Evolutionary conservation across 129 eudicot species (phyloP), one percentile per base, ranked within the genome.

Genomic region (Centaurea solstitialis): DNA sequence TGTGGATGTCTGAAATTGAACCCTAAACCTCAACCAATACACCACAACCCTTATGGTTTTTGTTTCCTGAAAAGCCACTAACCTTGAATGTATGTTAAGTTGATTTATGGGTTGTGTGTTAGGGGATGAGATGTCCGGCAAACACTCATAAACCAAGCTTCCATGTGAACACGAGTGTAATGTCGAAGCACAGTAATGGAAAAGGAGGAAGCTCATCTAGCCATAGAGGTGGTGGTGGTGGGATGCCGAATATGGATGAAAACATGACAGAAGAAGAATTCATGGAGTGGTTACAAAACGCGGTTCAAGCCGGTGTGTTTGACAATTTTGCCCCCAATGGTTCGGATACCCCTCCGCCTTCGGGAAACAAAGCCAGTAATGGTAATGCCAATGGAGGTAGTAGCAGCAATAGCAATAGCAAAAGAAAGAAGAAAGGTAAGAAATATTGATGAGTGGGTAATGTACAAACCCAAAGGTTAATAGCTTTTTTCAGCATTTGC

Each of bases 61-160:
- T 33, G 37, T 0, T 33, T 33, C 37, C 37, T 33, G 37, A 33
- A 33, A 33, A 33, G 4, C 37, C 37, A 5, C 37, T 5, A 33
- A 13, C 75, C 18, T 37, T 11, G 40, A 5, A 40, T 39, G 12
- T 20, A 37, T 38, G 28, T 73, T 73, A 22, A 0, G 21, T 73
- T 73, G 37, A 73, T 43, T 43, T 43, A 43, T 11, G 53, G 53
- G 41, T 72, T 41, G 26, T 53, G 30, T 78, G 37, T 80, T 84
- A 95, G 99, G 99, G 98, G 76, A 92, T 95, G 99, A 89, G 99
- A 76, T 95, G 97, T 79, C 97, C 97, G 0, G 94, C 82, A 43
- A 95, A 92, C 76, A 83, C 97, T 68, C 99, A 95, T 91, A 95
- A 95, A 70, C 93, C 99, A 45, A 91, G 91, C 70, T 95, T 95